Conservation (phyloP, 768 basidiomycete species). For the Termitomyces sp. region DNA sequence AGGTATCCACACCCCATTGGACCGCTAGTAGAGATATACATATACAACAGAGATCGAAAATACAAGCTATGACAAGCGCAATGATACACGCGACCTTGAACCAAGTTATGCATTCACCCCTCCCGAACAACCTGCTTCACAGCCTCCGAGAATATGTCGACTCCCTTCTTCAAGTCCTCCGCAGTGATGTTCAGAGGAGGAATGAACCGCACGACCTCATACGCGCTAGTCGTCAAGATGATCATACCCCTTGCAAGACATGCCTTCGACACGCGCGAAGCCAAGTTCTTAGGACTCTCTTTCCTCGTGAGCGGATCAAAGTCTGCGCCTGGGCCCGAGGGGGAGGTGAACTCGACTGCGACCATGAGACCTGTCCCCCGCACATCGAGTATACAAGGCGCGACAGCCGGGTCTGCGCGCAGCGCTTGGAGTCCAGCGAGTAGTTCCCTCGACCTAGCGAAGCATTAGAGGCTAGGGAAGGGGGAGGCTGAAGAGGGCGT, state of each 20-base stretch:
- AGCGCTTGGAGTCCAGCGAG: constrained; percentile 56
- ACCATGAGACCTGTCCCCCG: constrained; percentile 90
- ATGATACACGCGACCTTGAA: background rate
- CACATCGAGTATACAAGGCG: constrained; percentile 71
- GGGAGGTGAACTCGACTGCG: constrained; percentile 71
- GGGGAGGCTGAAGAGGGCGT: constrained; percentile 6
- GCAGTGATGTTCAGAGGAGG: constrained; percentile 80
- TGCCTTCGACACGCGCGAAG: constrained; percentile 65
- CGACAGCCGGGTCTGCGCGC: constrained; percentile 45
- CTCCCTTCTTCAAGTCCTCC: constrained; percentile 70
- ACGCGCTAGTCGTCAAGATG: constrained; percentile 85
- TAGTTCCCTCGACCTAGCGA: constrained; percentile 63
- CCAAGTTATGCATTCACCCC: constrained; percentile 20
- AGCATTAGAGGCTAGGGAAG: background rate
- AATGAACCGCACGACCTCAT: constrained; percentile 89
- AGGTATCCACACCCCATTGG: too few relatives aligned
- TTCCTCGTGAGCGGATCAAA: constrained; percentile 38
- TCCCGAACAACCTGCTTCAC: constrained; percentile 63
- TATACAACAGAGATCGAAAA: too few relatives aligned
- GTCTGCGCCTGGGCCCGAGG: constrained; percentile 40
- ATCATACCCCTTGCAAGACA: constrained; percentile 86
- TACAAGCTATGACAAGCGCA: background rate
- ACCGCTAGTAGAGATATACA: background rate
- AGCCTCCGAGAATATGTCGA: constrained; percentile 60
- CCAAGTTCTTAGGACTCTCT: constrained; percentile 42